These are phyloP conservation scores for Rhodosorus marinus DNA, from an alignment of 23 red algal species.

Conservation along the genomic window DNA sequence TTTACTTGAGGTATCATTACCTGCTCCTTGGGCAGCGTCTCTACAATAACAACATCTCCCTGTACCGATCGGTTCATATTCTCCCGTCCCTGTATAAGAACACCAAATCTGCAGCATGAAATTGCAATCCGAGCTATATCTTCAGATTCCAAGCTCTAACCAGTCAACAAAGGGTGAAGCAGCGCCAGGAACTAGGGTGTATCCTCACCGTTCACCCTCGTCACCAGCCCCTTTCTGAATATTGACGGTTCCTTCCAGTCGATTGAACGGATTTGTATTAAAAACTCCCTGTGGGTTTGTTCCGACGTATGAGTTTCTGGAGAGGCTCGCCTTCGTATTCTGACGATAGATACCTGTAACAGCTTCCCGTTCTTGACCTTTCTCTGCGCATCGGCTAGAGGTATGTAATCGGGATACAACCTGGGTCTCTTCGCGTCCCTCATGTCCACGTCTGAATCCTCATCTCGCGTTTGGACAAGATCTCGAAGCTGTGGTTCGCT, in stretches of 20 bases:
- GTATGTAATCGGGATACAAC: no score
- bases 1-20: no score
- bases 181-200: conserved; percentile 16
- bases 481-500: conserved; percentile 3
- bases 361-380: no score
- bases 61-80: conserved; percentile 75
- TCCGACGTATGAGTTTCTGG: no score
- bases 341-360: no score
- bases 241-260: conserved; percentile 7
- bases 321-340: no score
- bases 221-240: conserved; percentile 43
- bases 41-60: conserved; percentile 72
- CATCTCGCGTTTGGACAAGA: conserved; percentile 23
- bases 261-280: no score
- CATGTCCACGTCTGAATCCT: no score
- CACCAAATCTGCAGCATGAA: conserved; percentile 16
- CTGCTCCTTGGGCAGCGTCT: conserved; percentile 21
- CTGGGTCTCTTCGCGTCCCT: no score
- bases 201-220: conserved; percentile 28
- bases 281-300: no score
- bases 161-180: conserved; percentile 44
- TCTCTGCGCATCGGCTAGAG: no score
- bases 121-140: conserved; percentile 25
- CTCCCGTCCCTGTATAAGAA: conserved; percentile 47
- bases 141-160: conserved; percentile 50